phyloP scores from a whole-genome alignment of 495 filamentous ascomycete species.

The Hypoxylon lienhwacheense region DNA sequence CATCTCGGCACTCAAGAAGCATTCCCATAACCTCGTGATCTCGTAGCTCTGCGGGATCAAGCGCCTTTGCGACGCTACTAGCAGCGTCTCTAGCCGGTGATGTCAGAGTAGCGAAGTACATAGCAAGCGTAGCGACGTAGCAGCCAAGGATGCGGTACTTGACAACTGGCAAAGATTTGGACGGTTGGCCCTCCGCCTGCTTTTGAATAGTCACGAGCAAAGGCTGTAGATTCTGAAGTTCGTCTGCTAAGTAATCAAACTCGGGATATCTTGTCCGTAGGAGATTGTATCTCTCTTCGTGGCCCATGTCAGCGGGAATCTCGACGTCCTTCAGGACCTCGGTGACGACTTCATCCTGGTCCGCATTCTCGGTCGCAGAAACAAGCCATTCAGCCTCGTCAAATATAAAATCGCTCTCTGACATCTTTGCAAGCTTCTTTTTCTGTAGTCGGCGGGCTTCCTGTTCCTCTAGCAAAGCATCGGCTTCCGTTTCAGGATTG shows the following conservation, averaged over 20 bases:
- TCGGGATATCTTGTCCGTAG: slow-evolving; percentile 84
- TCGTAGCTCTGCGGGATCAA: slow-evolving; percentile 68
- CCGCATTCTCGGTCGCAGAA: slow-evolving; percentile 47
- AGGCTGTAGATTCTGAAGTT: slow-evolving; percentile 72
- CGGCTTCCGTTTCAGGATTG: slow-evolving; percentile 84
- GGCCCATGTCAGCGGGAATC: slow-evolving; percentile 75
- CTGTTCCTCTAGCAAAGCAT: slow-evolving; percentile 87
- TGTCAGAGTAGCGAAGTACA: slow-evolving; percentile 91
- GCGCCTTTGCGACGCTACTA: slow-evolving; percentile 55
- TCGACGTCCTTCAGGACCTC: slow-evolving; percentile 82
- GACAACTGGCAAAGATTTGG: slow-evolving; percentile 60
- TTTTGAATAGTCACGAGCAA: slow-evolving; percentile 59
- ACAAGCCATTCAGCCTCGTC: slow-evolving; percentile 83
- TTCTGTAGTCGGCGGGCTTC: slow-evolving; percentile 85
- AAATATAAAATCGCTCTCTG: slow-evolving; percentile 88
- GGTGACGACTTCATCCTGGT: slow-evolving; percentile 62
- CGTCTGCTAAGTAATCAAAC: slow-evolving; percentile 80
- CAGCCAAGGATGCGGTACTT: slow-evolving; percentile 76
- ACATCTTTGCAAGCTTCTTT: slow-evolving; percentile 83
- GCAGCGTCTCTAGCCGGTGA: slow-evolving; percentile 63
- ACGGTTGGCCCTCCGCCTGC: slow-evolving; percentile 56
- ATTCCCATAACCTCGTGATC: slow-evolving; percentile 89
- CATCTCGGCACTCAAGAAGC: slow-evolving; percentile 73
- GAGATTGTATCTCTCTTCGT: slow-evolving; percentile 74
- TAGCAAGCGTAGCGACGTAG: slow-evolving; percentile 80